Evolutionary conservation across 1,139 yeast genomes (phyloP), one percentile per base, ranked within the genome.

Genomic region (Meyerozyma carpophila): DNA sequence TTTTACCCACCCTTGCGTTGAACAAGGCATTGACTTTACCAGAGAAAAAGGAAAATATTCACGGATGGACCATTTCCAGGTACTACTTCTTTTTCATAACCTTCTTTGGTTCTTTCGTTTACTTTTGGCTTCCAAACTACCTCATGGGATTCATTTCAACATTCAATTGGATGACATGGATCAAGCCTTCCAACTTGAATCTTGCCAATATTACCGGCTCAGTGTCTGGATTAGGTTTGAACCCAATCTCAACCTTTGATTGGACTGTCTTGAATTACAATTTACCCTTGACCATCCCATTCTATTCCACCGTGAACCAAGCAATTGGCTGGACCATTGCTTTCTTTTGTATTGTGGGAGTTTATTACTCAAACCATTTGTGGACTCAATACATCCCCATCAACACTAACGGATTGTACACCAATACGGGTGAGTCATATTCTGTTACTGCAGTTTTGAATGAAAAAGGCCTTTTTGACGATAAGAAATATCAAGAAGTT

Each of bases 141-240:
- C 50, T 80, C 8, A 76, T 79, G 55, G 58, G 60, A 38, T 81
- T 81, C 0, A 57, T 81, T 13, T 68, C 78, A 2, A 61, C 65
- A 13, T 81, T 81, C 61, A 79, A 77, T 56, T 81, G 86, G 85
- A 71, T 77, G 58, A 73, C 81, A 4, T 82, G 87, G 87, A 79
- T 81, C 41, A 62, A 68, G 4, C 85, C 85, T 16, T 51, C 69
- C 32, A 81, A 78, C 55, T 65, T 75, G 50, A 70, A 73, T 44
- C 59, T 82, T 41, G 83, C 81, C 8, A 64, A 67, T 8, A 64
- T 82, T 36, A 77, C 82, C 2, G 89, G 88, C 3, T 58, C 71
- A 3, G 52, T 55, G 10, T 45, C 55, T 20, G 86, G 86, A 14
- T 55, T 80, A 11, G 85, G 85, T 1, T 51, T 79, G 41, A 79